A percentile compares a stretch with the other conserved stretches of the same genome.
These are phyloP conservation scores for Lachnellula occidentalis DNA, from an alignment of 2,329 filamentous ascomycete species.

Conservation along the genomic window DNA sequence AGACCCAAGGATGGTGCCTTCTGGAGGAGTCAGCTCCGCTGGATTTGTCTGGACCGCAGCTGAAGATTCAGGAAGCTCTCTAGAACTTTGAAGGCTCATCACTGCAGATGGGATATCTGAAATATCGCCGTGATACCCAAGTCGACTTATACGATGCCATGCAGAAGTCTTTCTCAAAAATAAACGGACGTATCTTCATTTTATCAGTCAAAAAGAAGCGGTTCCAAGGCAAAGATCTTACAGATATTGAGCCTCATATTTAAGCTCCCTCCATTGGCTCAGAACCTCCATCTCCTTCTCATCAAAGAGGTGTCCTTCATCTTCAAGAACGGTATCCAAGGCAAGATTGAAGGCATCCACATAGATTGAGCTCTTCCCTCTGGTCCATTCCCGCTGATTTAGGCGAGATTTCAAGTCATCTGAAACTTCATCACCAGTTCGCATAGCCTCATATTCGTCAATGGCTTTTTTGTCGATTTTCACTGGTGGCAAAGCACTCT, in stretches of 20 bases:
- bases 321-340: constrained; percentile 79
- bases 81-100: constrained; percentile 52
- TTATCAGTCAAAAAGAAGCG: constrained; percentile 4
- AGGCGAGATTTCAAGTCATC: constrained; percentile 43
- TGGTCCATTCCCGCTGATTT: constrained; percentile 59
- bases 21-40: constrained; percentile 43
- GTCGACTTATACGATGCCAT: constrained; percentile 77
- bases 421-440: constrained; percentile 33
- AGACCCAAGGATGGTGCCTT: constrained; percentile 44
- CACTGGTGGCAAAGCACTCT: constrained; percentile 64
- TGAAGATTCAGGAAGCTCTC: constrained; percentile 46
- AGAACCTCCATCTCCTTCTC: constrained; percentile 74
- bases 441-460: constrained; percentile 68
- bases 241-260: constrained; percentile 87
- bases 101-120: constrained; percentile 65
- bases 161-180: constrained; percentile 87
- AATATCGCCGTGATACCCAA: constrained; percentile 81
- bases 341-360: constrained; percentile 96
- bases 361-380: constrained; percentile 83
- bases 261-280: constrained; percentile 62
- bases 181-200: constrained; percentile 73
- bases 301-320: constrained; percentile 85
- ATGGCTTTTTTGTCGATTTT: constrained; percentile 66
- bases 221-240: constrained; percentile 41
- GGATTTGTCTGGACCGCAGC: constrained; percentile 29